phyloP scores from a whole-genome alignment of 208 protist species.

The Porcisia deanei region DNA sequence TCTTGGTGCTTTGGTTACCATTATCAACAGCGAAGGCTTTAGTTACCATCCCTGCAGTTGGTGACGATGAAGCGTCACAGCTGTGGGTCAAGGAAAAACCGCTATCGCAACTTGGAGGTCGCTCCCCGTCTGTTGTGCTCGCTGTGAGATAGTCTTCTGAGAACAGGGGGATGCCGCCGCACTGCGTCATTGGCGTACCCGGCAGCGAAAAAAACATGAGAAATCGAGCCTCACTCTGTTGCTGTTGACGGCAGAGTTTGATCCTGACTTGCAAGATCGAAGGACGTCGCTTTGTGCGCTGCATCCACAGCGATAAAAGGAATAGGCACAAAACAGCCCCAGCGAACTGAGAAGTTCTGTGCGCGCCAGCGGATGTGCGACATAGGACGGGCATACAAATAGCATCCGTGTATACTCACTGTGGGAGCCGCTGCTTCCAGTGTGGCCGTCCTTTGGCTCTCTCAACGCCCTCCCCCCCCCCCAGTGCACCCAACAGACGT shows the following conservation, averaged over 20 bases:
- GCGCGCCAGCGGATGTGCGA: not conserved
- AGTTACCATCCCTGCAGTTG: not conserved
- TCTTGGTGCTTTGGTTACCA: not conserved
- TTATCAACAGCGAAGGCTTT: not conserved
- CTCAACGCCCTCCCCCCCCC: not conserved
- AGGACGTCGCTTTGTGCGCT: conserved; percentile 5
- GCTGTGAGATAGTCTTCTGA: not conserved
- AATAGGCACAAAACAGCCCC: not conserved
- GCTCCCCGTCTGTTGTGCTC: not conserved
- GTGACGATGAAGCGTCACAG: no score
- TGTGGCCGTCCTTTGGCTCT: not conserved
- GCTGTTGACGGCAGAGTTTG: not conserved
- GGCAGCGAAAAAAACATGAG: not conserved
- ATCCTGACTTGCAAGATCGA: not conserved
- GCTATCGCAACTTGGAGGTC: not conserved
- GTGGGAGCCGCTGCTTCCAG: not conserved
- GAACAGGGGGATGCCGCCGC: not conserved
- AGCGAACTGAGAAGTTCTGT: not conserved
- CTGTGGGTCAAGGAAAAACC: not conserved
- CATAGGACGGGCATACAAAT: not conserved
- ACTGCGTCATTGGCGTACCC: not conserved
- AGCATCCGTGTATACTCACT: not conserved
- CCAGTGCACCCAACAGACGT: not conserved
- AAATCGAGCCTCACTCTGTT: not conserved
- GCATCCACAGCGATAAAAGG: not conserved